phyloP scores from a whole-genome alignment of 768 basidiomycete genomes.

The Mycena leptocephala region DNA sequence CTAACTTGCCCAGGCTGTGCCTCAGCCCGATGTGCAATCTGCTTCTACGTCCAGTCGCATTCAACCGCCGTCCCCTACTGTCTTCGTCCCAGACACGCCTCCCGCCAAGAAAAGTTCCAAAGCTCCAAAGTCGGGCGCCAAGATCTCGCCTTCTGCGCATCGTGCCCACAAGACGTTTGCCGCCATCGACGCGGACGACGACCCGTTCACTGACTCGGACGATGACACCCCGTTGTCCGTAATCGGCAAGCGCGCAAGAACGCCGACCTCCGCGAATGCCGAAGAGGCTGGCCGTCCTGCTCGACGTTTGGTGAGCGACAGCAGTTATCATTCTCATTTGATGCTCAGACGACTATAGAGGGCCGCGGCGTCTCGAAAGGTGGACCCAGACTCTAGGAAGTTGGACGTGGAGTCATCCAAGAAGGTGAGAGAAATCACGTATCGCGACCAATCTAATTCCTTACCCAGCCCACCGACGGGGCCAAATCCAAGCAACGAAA shows the following conservation, averaged over 20 bases:
- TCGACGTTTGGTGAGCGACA: conserved; percentile 25
- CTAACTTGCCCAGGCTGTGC: no score
- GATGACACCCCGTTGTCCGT: conserved; percentile 21
- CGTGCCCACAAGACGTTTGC: conserved; percentile 14
- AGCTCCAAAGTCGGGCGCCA: conserved; percentile 6
- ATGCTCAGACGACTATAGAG: conserved; percentile 2
- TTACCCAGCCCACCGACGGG: conserved; percentile 16
- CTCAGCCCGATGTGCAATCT: conserved; percentile 6
- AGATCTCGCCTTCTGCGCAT: not conserved
- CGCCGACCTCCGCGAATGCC: conserved; percentile 5
- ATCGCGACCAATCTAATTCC: no score
- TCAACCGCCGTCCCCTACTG: conserved; percentile 8
- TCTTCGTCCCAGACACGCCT: conserved; percentile 25
- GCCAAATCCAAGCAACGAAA: conserved; percentile 30
- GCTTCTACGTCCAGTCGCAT: conserved; percentile 16
- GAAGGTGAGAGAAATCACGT: conserved; percentile 1
- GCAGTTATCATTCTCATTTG: not conserved
- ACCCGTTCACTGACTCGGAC: conserved; percentile 24
- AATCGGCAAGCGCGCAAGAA: conserved; percentile 28
- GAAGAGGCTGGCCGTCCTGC: conserved; percentile 23
- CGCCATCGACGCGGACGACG: conserved; percentile 29
- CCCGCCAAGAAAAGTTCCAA: conserved; percentile 29
- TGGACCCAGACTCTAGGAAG: conserved; percentile 20
- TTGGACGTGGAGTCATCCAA: conserved; percentile 11
- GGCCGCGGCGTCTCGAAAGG: conserved; percentile 16